Evolutionary conservation across 106 monocot genomes (phyloP), one percentile per base, ranked within the genome.

Genomic region (Phalaenopsis aphrodite): DNA sequence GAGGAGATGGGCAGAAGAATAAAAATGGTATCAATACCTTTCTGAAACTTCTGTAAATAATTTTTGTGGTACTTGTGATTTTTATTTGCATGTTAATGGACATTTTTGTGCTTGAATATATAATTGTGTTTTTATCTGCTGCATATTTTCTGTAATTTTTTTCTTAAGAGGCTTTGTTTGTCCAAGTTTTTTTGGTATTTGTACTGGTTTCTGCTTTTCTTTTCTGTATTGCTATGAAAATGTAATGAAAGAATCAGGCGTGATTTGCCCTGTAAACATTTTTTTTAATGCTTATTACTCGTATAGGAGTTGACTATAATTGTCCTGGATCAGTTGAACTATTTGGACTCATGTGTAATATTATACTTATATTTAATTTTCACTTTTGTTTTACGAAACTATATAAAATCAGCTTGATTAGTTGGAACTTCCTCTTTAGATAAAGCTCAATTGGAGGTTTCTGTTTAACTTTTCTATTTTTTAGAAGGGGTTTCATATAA

Each of bases 11-110:
- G 12, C 69, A 69, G 38, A 11, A 69, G 3, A 69, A 69, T 38
- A 69, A 39, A 39, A 38, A 69, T 14, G 69, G 69, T 7, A 69
- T 14, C 69, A 36, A 14, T 37, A 19, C 69, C 69, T 61, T 69
- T 39, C 69, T 37, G 23, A 69, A 69, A 39, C 69, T 11, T 69
- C 69, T 69, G 69, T 69, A 69, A 69, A 69, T 69, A 39, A 39
- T 41, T 69, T 69, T 16, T 69, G 2, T 69, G 14, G 39, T 19
- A 37, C 69, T 39, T 41, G 38, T 39, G 39, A 41, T 41, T 69
- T 69, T 19, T 37, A 69, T 4, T 39, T 14, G 10, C n/a, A 30
- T 69, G 39, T 69, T 69, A 69, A 39, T 69, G 38, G 39, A 38
- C 39, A 69, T 61, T 61, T 8, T 21, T 61, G n/a, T n/a, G 21